Conservation (phyloP, 78 protist genomes). For the Anaeramoeba ignava region DNA sequence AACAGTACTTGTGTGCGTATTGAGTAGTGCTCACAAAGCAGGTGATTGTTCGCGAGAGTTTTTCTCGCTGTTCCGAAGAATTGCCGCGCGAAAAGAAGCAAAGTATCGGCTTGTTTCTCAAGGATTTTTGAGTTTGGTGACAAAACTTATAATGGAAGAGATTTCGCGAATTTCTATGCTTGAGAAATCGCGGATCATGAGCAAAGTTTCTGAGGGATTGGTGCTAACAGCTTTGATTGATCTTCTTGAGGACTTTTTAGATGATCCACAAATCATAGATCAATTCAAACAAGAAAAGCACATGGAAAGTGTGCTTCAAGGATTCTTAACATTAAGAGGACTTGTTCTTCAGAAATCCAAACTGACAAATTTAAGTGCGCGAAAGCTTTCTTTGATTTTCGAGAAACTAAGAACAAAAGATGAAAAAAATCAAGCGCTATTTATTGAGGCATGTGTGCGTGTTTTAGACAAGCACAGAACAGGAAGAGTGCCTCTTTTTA, state of each 20-base stretch:
- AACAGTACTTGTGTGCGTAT: too few relatives aligned
- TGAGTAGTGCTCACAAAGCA: too few relatives aligned
- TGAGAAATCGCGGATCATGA: constrained; percentile 22
- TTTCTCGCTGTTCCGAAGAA: too few relatives aligned
- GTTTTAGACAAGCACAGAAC: constrained; percentile 21
- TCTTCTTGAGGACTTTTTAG: constrained; percentile 25
- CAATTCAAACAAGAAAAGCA: constrained; percentile 24
- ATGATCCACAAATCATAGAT: constrained; percentile 20
- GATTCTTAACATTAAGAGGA: constrained; percentile 50
- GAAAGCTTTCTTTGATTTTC: not conserved
- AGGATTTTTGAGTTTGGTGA: constrained; percentile 35
- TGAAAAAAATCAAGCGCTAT: constrained; percentile 25
- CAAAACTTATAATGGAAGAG: constrained; percentile 16
- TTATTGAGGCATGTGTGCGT: constrained; percentile 36
- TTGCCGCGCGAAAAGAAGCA: too few relatives aligned
- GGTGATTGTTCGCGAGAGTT: too few relatives aligned
- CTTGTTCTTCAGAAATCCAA: constrained; percentile 52
- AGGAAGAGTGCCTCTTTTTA: constrained; percentile 36
- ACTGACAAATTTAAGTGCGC: constrained; percentile 41
- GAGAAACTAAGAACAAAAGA: constrained; percentile 19
- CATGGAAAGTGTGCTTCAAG: constrained; percentile 21
- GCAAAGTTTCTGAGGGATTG: constrained; percentile 43
- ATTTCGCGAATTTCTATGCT: constrained; percentile 21
- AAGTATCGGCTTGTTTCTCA: too few relatives aligned
- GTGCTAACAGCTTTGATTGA: constrained; percentile 21